phyloP scores from a whole-genome alignment of 805 yeast genomes.

The Wickerhamomyces mucosus region DNA sequence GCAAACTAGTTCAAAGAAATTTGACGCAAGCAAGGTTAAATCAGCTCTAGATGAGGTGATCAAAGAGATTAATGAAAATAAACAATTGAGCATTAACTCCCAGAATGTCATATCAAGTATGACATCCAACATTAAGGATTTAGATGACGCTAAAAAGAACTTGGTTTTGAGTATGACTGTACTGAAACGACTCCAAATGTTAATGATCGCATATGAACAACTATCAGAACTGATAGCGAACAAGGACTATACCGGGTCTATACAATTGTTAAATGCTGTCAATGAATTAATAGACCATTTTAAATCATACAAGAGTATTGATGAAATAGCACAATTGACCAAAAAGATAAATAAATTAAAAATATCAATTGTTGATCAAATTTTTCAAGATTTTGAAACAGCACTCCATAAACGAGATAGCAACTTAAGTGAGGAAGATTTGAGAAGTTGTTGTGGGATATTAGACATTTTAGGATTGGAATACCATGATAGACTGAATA shows the following conservation, averaged over 20 bases:
- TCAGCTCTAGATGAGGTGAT: conserved; percentile 28
- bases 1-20: conserved; percentile 4
- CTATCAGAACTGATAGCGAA: conserved; percentile 37
- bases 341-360: conserved; percentile 51
- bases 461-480: conserved; percentile 54
- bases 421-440: conserved; percentile 18
- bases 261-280: conserved; percentile 58
- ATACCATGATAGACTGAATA: conserved; percentile 48
- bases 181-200: conserved; percentile 78
- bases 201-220: conserved; percentile 63
- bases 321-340: conserved; percentile 62
- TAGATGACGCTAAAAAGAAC: conserved; percentile 80
- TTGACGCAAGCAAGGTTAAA: conserved; percentile 12
- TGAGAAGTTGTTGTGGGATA: conserved; percentile 60
- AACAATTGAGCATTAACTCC: conserved; percentile 40
- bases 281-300: conserved; percentile 64
- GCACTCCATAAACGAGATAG: conserved; percentile 24
- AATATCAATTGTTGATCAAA: conserved; percentile 52
- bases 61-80: conserved; percentile 36
- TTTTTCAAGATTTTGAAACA: conserved; percentile 63
- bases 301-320: conserved; percentile 73
- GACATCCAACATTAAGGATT: conserved; percentile 66
- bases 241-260: conserved; percentile 43
- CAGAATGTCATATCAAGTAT: conserved; percentile 54
- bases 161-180: conserved; percentile 79